These are phyloP conservation scores for Hyphodiscus hymeniophilus DNA, from an alignment of 495 filamentous ascomycete genomes.

Conservation along the genomic window DNA sequence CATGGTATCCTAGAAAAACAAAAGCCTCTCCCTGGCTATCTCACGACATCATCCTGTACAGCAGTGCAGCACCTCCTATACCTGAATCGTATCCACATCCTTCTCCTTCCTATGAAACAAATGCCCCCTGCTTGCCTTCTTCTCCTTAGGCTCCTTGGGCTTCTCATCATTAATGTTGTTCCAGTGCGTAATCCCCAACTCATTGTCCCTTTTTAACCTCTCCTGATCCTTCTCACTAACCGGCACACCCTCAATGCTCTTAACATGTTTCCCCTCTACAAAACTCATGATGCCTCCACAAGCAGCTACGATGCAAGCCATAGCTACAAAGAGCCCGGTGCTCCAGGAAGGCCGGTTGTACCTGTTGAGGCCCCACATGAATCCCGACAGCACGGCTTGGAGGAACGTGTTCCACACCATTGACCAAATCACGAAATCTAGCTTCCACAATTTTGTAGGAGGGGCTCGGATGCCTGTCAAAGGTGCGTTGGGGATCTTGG, in stretches of 20 bases:
- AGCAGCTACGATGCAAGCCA: conserved; percentile 61
- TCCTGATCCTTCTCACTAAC: conserved; percentile 35
- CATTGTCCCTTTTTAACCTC: conserved; percentile 37
- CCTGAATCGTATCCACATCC: neutral
- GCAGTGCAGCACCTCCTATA: no score
- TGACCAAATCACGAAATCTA: conserved; percentile 71
- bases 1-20: no score
- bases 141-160: conserved; percentile 31
- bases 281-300: conserved; percentile 62
- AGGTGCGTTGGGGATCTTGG: conserved; percentile 45
- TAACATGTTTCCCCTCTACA: conserved; percentile 55
- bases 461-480: conserved; percentile 57
- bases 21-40: no score
- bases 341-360: conserved; percentile 63
- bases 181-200: conserved; percentile 40
- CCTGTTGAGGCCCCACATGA: conserved; percentile 76
- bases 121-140: conserved; percentile 1
- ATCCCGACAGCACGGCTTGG: conserved; percentile 57
- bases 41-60: no score
- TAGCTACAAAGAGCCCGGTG: conserved; percentile 63
- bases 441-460: conserved; percentile 61
- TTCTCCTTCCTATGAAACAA: conserved; percentile 11
- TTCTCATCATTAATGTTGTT: conserved; percentile 47
- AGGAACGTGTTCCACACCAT: conserved; percentile 71
- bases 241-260: conserved; percentile 57